Conservation (phyloP, 139 green algal species). For the Yamagishiella unicocca region DNA sequence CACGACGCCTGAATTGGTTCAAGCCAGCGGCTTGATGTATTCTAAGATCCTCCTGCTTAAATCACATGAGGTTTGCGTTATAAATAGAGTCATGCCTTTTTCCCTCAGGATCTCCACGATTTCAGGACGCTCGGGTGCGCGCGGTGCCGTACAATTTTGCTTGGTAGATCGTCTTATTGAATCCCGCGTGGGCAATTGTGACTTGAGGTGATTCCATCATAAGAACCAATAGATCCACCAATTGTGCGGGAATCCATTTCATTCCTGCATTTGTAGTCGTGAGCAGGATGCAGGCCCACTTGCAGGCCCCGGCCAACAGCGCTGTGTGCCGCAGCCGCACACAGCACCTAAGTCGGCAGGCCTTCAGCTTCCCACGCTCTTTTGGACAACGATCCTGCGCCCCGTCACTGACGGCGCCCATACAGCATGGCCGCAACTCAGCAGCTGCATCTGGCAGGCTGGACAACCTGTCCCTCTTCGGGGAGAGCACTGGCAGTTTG, state of each 20-base stretch:
- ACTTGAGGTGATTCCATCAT: too few relatives aligned
- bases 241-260: not conserved
- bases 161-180: too few relatives aligned
- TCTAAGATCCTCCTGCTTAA: too few relatives aligned
- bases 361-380: not conserved
- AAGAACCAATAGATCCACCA: constrained; percentile 7
- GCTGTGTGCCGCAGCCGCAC: not conserved
- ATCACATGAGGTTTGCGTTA: too few relatives aligned
- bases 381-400: not conserved
- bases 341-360: not conserved
- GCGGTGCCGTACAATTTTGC: too few relatives aligned
- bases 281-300: not conserved
- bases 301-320: not conserved
- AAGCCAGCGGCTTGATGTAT: too few relatives aligned
- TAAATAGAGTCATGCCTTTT: too few relatives aligned
- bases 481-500: constrained; percentile 40
- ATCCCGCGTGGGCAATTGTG: too few relatives aligned
- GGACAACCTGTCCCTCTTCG: constrained; percentile 52
- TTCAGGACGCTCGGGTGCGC: too few relatives aligned
- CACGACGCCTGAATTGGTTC: too few relatives aligned
- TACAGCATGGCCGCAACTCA: not conserved
- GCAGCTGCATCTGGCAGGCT: constrained; percentile 28
- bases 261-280: not conserved
- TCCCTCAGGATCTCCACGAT: too few relatives aligned
- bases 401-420: constrained; percentile 1